phyloP scores from a whole-genome alignment of 768 basidiomycete species.

The Russula olivacea region DNA sequence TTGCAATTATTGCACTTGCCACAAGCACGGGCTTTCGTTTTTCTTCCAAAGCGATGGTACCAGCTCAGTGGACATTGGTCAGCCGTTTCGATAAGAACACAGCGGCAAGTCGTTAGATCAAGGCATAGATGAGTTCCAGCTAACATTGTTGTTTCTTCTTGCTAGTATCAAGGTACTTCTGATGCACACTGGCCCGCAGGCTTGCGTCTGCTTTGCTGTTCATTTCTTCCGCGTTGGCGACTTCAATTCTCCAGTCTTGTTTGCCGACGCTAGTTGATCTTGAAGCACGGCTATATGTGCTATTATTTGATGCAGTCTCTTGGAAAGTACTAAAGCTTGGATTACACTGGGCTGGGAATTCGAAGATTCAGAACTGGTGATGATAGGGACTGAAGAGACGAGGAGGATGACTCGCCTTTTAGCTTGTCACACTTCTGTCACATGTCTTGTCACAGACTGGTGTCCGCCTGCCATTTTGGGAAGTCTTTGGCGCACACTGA shows the following conservation, averaged over 20 bases:
- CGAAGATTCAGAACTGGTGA: constrained; percentile 3
- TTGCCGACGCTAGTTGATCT: neutral
- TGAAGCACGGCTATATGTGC: constrained; percentile 9
- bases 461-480: neutral
- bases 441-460: neutral
- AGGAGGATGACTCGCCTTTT: constrained; percentile 17
- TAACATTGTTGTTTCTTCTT: neutral
- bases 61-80: neutral
- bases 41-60: neutral
- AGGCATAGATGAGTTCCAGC: neutral
- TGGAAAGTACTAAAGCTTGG: neutral
- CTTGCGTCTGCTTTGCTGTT: neutral
- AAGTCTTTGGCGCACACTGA: neutral
- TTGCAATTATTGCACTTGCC: neutral
- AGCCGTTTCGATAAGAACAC: neutral
- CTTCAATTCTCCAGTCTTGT: neutral
- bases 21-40: neutral
- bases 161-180: neutral
- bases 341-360: constrained; percentile 14
- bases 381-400: neutral
- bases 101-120: neutral
- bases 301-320: constrained; percentile 10
- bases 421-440: constrained; percentile 3
- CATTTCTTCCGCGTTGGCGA: neutral
- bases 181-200: neutral